Evolutionary conservation across 2,329 filamentous ascomycete species (phyloP), one percentile per base, ranked within the genome.

Genomic region (Ophiostoma montium): DNA sequence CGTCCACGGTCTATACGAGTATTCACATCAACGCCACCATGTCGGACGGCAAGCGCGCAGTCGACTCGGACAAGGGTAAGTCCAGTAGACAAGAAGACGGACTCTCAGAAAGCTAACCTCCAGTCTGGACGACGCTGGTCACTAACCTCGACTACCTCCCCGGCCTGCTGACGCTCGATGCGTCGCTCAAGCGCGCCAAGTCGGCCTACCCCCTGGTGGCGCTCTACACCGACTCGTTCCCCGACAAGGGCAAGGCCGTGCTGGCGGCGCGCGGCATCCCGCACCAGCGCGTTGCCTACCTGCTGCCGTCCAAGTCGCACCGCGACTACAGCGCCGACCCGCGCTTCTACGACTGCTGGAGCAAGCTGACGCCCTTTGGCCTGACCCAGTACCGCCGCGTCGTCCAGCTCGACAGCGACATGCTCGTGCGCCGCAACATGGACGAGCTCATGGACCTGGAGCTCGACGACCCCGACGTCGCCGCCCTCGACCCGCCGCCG

Each of bases 301-400:
- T 95, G 35, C 69, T 84, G 11, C 86, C 87, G 2, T 73, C 74
- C 2, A 65, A 71, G 32, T 62, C 69, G 46, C 80, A 79, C 53
- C 67, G 66, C 54, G 80, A 85, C 66, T 94, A 80, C 68, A 74
- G 70, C 58, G 76, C 84, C 53, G 87, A 94, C 64, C 80, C 82
- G 46, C 81, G 88, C 57, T 94, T 94, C 72, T 82, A 86, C 66
- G 86, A 94, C 65, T 88, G 83, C 71, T 95, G 87, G 86, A 85
- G 75, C 64, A 95, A 94, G 67, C 76, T 95, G 27, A 76, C 81
- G 15, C 79, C 84, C 6, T 95, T 94, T 63, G 80, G 76, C 19
- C 70, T 94, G 31, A 72, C 72, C 16, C 79, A 89, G 62, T 94
- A 89, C 66, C 72, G 81, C 23, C 76, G 87, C 36, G 77, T 94